Conservation (phyloP, 163 green algal genomes). For the Prototheca wickerhamii region DNA sequence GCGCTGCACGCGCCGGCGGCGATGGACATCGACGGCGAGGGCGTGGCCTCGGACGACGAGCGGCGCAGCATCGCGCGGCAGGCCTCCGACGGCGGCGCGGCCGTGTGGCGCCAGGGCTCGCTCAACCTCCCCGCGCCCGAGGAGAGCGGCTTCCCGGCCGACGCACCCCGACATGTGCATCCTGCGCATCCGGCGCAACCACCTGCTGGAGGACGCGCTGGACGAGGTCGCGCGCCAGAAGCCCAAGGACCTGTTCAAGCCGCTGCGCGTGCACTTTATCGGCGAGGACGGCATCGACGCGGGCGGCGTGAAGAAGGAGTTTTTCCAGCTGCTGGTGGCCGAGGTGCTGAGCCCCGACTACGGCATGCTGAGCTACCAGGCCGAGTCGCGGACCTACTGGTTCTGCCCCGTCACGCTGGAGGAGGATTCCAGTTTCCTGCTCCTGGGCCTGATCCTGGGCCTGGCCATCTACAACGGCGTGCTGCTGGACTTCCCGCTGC, state of each 20-base stretch:
- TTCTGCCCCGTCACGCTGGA: constrained; percentile 63
- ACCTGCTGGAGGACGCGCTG: constrained; percentile 82
- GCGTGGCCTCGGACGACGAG: too few species aligned
- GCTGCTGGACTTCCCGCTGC: constrained; percentile 85
- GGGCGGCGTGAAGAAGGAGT: constrained; percentile 91
- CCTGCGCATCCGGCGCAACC: constrained; percentile 70
- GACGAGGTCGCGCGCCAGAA: constrained; percentile 79
- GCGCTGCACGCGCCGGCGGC: neutral
- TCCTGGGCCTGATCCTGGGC: constrained; percentile 83
- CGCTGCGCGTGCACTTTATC: constrained; percentile 93
- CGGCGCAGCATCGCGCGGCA: constrained; percentile 30
- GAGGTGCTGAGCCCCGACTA: constrained; percentile 83
- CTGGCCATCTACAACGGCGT: constrained; percentile 93
- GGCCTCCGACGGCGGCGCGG: neutral
- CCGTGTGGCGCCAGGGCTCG: constrained; percentile 36
- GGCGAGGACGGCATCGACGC: constrained; percentile 92
- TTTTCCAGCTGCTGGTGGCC: constrained; percentile 88
- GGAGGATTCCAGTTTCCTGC: constrained; percentile 66
- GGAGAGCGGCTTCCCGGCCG: constrained; percentile 56
- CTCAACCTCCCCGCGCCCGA: constrained; percentile 64
- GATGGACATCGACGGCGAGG: too few species aligned
- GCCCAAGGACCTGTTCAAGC: constrained; percentile 83
- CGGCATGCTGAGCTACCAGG: constrained; percentile 79
- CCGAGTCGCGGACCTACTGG: constrained; percentile 64
- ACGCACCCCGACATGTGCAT: constrained; percentile 86